Evolutionary conservation across 768 basidiomycete species (phyloP), one percentile per base, ranked within the genome.

Genomic region (Leccinum variicolor): DNA sequence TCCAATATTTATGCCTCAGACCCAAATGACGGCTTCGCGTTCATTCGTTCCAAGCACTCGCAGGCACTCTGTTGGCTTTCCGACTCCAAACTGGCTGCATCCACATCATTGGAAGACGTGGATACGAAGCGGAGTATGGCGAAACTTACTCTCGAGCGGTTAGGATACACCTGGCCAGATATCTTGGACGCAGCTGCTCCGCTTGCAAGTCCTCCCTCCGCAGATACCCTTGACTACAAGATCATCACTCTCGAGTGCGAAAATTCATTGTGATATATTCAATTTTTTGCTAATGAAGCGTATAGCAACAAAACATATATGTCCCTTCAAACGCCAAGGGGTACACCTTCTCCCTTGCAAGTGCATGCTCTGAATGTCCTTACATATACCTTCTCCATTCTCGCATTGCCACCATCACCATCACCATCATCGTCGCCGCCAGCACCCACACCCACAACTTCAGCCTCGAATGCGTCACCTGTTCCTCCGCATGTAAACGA

Each of bases 331-430:
- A 76, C 78, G 14, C 74, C 79, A 21, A 69, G 71, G 39, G 77
- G 71, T 31, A 69, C 65, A 48, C 86, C 88, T 2, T 85, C 83
- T 29, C 72, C 80, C n/a, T 65, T 76, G 43, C 89, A 91, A 66
- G 62, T 73, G 13, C 87, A 88, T 66, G 86, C 88, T 3, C 63
- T 73, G 49, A 62, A 65, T 41, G 53, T 73, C 47, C 66, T 73
- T 21, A 74, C 71, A 1, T 69, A 69, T 64, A 73, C 71, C 21
- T 74, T 90, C 46, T 77, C 81, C 55, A 79, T 89, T 15, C 77
- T 90, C 6, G 79, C 83, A 34, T 33, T 85, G 80, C 70, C 75
- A 76, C 47, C 74, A 82, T 39, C 74, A 82, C 36, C 70, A 82
- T 50, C 74, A 81, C 39, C 70, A 82, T 43, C 65, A 0, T 34